Base-by-base conservation (phyloP, 2,329 filamentous ascomycete species). In the Cladophialophora carrionii region DNA sequence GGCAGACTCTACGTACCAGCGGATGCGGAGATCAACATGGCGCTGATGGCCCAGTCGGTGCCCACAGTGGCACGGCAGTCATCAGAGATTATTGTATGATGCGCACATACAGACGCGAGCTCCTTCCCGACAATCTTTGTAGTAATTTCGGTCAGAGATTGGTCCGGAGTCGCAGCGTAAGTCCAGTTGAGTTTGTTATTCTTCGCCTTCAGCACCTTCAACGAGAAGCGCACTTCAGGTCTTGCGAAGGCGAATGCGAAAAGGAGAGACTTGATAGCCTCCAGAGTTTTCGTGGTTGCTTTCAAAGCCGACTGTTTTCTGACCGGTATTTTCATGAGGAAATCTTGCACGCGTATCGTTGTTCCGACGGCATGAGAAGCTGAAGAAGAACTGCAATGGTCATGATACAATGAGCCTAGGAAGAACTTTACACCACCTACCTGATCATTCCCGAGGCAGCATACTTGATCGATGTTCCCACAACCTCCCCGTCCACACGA, bases 141-240 rank as follows among this genome's bases (percentile, higher is more conserved):
- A 2, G 82, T 83, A 7, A 84, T 84, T 73, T 88, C 83, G 66
- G 79, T 75, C 2, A 85, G 71, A 43, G 76, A 79, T 6, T 80
- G 77, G 22, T 76, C 77, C 29, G 76, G 67, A 29, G 63, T 61
- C 0, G 86, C 84, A 1, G 83, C 84, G 73, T 88, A 89, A 14
- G 81, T 77, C 78, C 85, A 87, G 53, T 90, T 90, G 3, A 72
- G 76, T 61, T 82, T 82, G 68, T 88, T 83, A 70, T 86, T 88
- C 73, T 87, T 87, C 1, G 80, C 83, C 73, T 86, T 85, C 22
- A 88, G 68, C 0, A 81, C 76, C 64, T 79, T 83, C n/a, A 86
- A 71, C 0, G 82, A 83, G 29, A 89, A 78, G 12, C 86, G 78
- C n/a, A 83, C 80, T 9, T 77, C 73, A 4, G 85, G 84, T 64